Evolutionary conservation across 2,329 filamentous ascomycete species (phyloP), one percentile per base, ranked within the genome.

Genomic region (Atkinsonella texensis): DNA sequence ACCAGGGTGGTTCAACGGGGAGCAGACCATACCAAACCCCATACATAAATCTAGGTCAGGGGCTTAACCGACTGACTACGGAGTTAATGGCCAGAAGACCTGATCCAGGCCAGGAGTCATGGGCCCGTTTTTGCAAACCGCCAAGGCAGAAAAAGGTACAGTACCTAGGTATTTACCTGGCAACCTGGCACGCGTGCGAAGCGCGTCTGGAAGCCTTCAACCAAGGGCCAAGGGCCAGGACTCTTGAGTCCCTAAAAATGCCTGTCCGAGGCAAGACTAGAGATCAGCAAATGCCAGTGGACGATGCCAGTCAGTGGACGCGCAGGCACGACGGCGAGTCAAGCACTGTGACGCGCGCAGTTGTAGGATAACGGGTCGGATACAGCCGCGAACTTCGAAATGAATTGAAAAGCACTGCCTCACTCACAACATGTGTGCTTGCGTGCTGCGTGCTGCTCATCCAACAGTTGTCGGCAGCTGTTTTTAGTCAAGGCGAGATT

Each of bases 21-120:
- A 17, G 40, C 11, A 20, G 11, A 17, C 40, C 40, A 20, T 13
- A 15, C 15, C 20, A 48, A 42, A 35, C 33, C 13, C 33, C 33
- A 13, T n/a, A n/a, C n/a, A n/a, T 38, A 38, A 38, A 38, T 43
- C 47, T 43, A 23, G 47, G 47, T 43, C 47, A 49, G 47, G 47
- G 47, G 47, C 33, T 15, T 28, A 10, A 12, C 10, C 35, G 17
- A 31, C n/a, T 23, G 17, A 31, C n/a, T 23, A 23, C 20, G 4
- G 20, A 41, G 5, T 17, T n/a, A 41, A 35, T 10, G 18, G 20
- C 46, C 35, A 12, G 12, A n/a, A n/a, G 40, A 33, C 35, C 46
- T 13, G 12, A 11, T 18, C 35, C n/a, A 41, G 9, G 40, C 35
- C 28, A 28, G 28, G 28, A 17, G 28, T 28, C 35, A 20, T 31